These are phyloP conservation scores for Plantago coronopus DNA, from an alignment of 305 asterid species.

Conservation along the genomic window DNA sequence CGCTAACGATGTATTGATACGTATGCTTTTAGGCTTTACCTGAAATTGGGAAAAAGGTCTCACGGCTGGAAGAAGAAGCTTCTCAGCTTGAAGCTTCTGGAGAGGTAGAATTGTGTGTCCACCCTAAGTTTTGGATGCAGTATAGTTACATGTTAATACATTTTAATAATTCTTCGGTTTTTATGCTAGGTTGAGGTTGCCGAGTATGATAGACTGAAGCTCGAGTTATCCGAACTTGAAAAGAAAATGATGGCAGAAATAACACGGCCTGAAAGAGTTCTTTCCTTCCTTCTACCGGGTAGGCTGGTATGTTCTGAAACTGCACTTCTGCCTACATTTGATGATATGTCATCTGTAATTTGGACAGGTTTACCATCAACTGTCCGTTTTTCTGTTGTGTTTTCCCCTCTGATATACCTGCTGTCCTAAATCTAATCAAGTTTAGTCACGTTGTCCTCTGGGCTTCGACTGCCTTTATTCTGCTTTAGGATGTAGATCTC, in stretches of 20 bases:
- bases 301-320: slow-evolving; percentile 69
- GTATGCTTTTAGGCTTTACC: slow-evolving; percentile 69
- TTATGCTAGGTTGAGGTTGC: slow-evolving; percentile 68
- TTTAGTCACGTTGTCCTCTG: too few relatives aligned
- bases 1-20: slow-evolving; percentile 23
- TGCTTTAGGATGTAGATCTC: too few relatives aligned
- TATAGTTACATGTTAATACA: slow-evolving; percentile 12
- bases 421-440: too few relatives aligned
- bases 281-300: slow-evolving; percentile 86
- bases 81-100: slow-evolving; percentile 87
- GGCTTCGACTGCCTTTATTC: too few relatives aligned
- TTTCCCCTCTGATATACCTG: too few relatives aligned
- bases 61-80: slow-evolving; percentile 88
- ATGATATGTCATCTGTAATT: background rate
- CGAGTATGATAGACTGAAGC: slow-evolving; percentile 79
- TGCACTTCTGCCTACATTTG: slow-evolving; percentile 9
- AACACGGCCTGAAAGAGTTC: slow-evolving; percentile 80
- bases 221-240: slow-evolving; percentile 72
- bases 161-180: slow-evolving; percentile 21
- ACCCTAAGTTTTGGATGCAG: slow-evolving; percentile 19
- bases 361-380: too few relatives aligned
- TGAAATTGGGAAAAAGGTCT: slow-evolving; percentile 73
- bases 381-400: too few relatives aligned
- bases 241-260: slow-evolving; percentile 89
- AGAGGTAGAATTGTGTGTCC: slow-evolving; percentile 51